These are phyloP conservation scores for Dothideomycetidae sp. DNA, from an alignment of 2,329 filamentous ascomycete genomes.

Conservation along the genomic window DNA sequence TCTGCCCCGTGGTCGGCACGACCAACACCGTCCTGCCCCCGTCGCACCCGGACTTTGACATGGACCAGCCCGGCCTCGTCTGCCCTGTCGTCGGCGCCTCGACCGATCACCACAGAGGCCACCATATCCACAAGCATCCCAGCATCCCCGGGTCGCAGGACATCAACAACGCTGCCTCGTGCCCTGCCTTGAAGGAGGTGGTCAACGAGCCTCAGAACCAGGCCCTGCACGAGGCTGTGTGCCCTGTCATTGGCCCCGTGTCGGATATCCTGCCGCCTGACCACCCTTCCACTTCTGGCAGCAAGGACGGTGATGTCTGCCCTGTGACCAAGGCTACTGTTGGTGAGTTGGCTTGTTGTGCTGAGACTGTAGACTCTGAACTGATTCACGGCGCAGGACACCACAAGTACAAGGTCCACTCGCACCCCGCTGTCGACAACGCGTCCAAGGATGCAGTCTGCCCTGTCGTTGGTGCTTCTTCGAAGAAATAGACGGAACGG, in stretches of 20 bases:
- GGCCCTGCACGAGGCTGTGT: slow-evolving; percentile 29
- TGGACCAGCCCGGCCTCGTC: slow-evolving; percentile 27
- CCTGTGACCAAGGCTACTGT: slow-evolving; percentile 26
- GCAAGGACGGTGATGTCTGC: slow-evolving; percentile 26
- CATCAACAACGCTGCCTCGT: slow-evolving; percentile 24
- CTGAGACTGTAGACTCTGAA: slow-evolving; percentile 25
- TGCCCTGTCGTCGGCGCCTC: slow-evolving; percentile 33
- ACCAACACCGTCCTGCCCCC: slow-evolving; percentile 31
- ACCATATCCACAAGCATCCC: slow-evolving; percentile 28
- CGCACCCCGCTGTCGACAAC: slow-evolving; percentile 27
- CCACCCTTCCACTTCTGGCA: slow-evolving; percentile 27
- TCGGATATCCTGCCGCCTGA: slow-evolving; percentile 29
- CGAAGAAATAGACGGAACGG: not conserved
- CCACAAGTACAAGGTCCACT: slow-evolving; percentile 29
- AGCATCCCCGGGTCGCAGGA: slow-evolving; percentile 19
- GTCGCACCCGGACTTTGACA: slow-evolving; percentile 28
- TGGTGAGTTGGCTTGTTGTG: not conserved
- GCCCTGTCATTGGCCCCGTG: slow-evolving; percentile 31
- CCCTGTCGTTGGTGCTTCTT: slow-evolving; percentile 27
- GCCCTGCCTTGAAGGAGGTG: slow-evolving; percentile 28
- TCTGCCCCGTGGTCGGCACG: slow-evolving; percentile 28
- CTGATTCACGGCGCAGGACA: no score
- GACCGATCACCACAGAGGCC: slow-evolving; percentile 31
- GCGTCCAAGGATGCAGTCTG: slow-evolving; percentile 27
- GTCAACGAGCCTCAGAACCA: slow-evolving; percentile 24